Percentiles rank a stretch among this genome's conserved stretches.
These are phyloP conservation scores for Fomitopsis betulina DNA, from an alignment of 1,284 basidiomycete genomes.

Conservation along the genomic window DNA sequence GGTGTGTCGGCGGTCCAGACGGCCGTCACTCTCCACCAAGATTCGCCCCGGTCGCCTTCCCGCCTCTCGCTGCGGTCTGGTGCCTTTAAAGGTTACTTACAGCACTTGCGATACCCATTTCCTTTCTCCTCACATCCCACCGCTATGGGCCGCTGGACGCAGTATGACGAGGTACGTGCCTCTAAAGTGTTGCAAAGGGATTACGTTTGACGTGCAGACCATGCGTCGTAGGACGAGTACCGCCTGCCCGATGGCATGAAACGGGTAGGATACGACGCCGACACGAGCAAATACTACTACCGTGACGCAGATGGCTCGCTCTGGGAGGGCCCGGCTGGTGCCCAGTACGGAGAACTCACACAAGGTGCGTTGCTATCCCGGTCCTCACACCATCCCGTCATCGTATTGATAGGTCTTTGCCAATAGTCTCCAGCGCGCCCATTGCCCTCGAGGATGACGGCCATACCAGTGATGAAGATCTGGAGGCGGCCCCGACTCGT, in stretches of 20 bases:
- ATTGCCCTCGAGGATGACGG: constrained; percentile 12
- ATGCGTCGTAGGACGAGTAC: constrained; percentile 30
- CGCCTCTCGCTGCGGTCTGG: constrained; percentile 2
- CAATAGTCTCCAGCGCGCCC: constrained; percentile 21
- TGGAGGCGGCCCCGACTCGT: constrained; percentile 50
- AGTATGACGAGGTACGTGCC: constrained; percentile 34
- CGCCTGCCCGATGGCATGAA: constrained; percentile 39
- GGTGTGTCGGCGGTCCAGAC: neutral
- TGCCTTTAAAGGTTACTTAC: neutral
- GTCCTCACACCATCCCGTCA: neutral
- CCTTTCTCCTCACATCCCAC: neutral
- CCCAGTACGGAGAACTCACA: constrained; percentile 30
- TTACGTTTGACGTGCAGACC: neutral
- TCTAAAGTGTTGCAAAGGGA: constrained; percentile 1
- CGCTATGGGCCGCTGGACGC: constrained; percentile 36
- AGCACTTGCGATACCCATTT: constrained; percentile 4
- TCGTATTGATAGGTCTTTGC: neutral
- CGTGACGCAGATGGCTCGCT: constrained; percentile 28
- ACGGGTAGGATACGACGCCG: constrained; percentile 39
- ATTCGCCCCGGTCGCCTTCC: too few relatives aligned
- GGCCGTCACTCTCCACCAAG: too few relatives aligned
- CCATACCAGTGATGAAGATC: constrained; percentile 37
- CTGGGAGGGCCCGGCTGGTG: constrained; percentile 34
- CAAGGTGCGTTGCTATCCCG: constrained; percentile 25
- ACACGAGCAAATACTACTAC: constrained; percentile 35